These are phyloP conservation scores for Yamadazyma akitaensis DNA, from an alignment of 805 yeast species.

Conservation along the genomic window DNA sequence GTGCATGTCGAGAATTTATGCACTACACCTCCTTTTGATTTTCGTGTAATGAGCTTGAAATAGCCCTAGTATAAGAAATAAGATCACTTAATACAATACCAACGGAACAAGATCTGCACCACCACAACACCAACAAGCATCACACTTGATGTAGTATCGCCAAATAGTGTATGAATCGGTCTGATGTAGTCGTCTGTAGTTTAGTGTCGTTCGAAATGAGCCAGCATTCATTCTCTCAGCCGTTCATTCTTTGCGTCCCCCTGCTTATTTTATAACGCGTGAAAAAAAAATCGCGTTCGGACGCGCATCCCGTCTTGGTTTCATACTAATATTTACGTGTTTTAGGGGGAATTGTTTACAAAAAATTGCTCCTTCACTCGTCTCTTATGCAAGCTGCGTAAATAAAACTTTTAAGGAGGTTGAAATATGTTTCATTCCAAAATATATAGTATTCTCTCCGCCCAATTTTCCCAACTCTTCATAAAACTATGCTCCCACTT, in stretches of 20 bases:
- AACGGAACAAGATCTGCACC: too few species aligned
- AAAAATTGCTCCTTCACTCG: neutral
- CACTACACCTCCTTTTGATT: too few species aligned
- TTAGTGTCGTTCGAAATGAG: neutral
- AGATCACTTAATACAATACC: too few species aligned
- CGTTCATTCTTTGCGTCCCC: neutral
- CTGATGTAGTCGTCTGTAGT: neutral
- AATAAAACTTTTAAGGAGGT: neutral
- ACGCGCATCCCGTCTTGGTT: neutral
- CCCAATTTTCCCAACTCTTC: slow-evolving; percentile 5
- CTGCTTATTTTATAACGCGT: neutral
- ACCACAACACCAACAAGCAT: too few species aligned
- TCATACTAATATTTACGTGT: slow-evolving; percentile 4
- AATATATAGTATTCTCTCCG: neutral
- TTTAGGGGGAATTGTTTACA: slow-evolving; percentile 6
- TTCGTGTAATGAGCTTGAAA: too few species aligned
- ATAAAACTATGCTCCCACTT: slow-evolving; percentile 6
- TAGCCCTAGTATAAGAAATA: too few species aligned
- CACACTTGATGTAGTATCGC: too few species aligned
- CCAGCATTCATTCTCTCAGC: neutral
- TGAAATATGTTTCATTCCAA: neutral
- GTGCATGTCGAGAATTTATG: too few species aligned
- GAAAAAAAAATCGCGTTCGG: neutral
- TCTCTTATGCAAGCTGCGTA: neutral
- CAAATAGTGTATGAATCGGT: too few species aligned